Evolutionary conservation across 352 stramenopile species (phyloP), one percentile per base, ranked within the genome.

Genomic region (Globisporangium echinulatum): DNA sequence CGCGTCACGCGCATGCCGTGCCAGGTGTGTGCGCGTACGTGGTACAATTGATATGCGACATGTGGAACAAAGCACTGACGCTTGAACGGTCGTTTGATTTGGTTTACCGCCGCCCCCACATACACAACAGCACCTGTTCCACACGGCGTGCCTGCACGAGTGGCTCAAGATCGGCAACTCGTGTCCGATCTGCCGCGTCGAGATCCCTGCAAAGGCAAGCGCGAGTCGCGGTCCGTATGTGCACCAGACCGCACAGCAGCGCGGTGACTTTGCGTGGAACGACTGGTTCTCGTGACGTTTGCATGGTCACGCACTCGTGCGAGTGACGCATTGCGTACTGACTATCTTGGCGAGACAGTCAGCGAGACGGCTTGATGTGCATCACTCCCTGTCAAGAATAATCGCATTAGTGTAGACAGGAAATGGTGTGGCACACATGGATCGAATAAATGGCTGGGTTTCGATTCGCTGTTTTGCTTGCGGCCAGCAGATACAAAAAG

Each of bases 81-180:
- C 25, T 25, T 25, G 25, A 2, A 25, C 25, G 25, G 25, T 25
- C 25, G 25, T 25, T 25, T 25, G 25, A 25, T 1, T 25, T 25
- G 25, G 25, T 25, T 25, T 25, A 1, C 25, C 25, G 25, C 25
- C 25, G 25, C 25, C 25, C 1, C 25, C 25, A 25, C 25, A 25
- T 2, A 25, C 25, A 25, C 25, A 25, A 14, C 57, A 92, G 82
- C 83, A 93, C 64, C 75, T 93, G 61, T 93, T 93, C 69, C 83
- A 93, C 67, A 87, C 79, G 14, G 69, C 74, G 9, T 93, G 83
- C 54, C 65, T 93, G 42, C 78, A 82, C 59, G 68, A 90, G 56
- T 93, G 84, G 84, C 75, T 93, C 48, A 82, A 89, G 51, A 85
- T 93, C 54, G 80, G 84, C 51, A 91, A 91, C 63, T 90, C 80